phyloP scores from a whole-genome alignment of 495 filamentous ascomycete species.

The Podospora fimiseda region DNA sequence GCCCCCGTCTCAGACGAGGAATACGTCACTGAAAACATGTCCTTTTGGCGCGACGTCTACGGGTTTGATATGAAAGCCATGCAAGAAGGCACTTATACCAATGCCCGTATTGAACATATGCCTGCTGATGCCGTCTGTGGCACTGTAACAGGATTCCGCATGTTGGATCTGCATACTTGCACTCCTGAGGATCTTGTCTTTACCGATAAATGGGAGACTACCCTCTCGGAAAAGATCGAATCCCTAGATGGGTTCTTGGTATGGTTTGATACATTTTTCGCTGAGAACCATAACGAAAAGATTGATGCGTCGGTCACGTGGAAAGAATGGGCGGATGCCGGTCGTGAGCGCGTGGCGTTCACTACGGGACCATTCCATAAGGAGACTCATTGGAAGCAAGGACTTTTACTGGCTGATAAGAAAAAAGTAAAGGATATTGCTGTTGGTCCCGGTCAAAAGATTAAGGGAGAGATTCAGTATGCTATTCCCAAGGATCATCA shows the following conservation, averaged over 20 bases:
- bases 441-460: slow-evolving; percentile 28
- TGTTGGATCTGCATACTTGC: slow-evolving; percentile 77
- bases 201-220: slow-evolving; percentile 52
- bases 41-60: slow-evolving; percentile 97
- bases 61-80: slow-evolving; percentile 94
- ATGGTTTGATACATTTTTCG: slow-evolving; percentile 80
- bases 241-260: slow-evolving; percentile 66
- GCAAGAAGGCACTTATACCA: slow-evolving; percentile 73
- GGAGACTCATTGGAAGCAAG: slow-evolving; percentile 86
- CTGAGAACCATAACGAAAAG: slow-evolving; percentile 40
- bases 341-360: slow-evolving; percentile 53
- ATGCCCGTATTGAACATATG: slow-evolving; percentile 76
- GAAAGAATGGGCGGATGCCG: slow-evolving; percentile 25
- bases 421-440: slow-evolving; percentile 22
- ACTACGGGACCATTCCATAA: slow-evolving; percentile 73
- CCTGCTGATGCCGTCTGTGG: slow-evolving; percentile 76
- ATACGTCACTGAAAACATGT: slow-evolving; percentile 84
- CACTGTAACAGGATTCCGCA: slow-evolving; percentile 59
- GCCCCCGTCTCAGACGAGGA: slow-evolving; percentile 82
- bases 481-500: slow-evolving; percentile 41
- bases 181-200: slow-evolving; percentile 70
- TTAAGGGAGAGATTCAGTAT: slow-evolving; percentile 43
- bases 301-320: slow-evolving; percentile 15
- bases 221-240: slow-evolving; percentile 34
- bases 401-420: slow-evolving; percentile 46